Evolutionary conservation across 805 yeast genomes (phyloP).

Genomic region (Wickerhamiella occidentalis): DNA sequence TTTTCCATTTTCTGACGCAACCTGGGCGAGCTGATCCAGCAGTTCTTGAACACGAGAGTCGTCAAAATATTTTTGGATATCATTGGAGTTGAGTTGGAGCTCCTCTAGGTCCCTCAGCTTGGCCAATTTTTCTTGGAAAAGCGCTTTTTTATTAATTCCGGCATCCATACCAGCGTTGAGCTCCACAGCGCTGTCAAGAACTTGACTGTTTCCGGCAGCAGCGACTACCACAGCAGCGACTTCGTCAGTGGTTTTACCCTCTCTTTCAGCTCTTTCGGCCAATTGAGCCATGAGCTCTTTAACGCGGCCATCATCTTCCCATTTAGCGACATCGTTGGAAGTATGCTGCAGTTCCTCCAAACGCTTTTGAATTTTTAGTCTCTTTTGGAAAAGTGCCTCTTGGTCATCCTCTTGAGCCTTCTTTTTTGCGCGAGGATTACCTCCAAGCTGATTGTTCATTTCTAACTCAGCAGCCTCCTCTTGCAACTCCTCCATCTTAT

Average conservation of each 20-base stretch:
- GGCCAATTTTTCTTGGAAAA: slow-evolving; percentile 22
- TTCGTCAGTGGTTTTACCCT: slow-evolving; percentile 7
- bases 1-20: slow-evolving; percentile 12
- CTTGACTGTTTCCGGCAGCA: slow-evolving; percentile 1
- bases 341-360: slow-evolving; percentile 55
- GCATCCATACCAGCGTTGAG: slow-evolving; percentile 49
- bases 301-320: slow-evolving; percentile 14
- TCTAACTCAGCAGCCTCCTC: slow-evolving; percentile 77
- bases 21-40: slow-evolving; percentile 16
- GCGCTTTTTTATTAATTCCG: neutral
- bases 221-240: slow-evolving; percentile 7
- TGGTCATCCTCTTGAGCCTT: slow-evolving; percentile 5
- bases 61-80: slow-evolving; percentile 37
- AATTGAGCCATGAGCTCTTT: slow-evolving; percentile 14
- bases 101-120: slow-evolving; percentile 59
- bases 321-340: slow-evolving; percentile 51
- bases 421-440: neutral
- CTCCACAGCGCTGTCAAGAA: slow-evolving; percentile 34
- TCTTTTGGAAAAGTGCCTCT: slow-evolving; percentile 11
- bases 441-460: slow-evolving; percentile 28
- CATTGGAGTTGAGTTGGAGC: slow-evolving; percentile 54
- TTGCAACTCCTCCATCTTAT: slow-evolving; percentile 75
- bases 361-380: slow-evolving; percentile 46
- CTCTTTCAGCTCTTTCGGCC: neutral
- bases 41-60: slow-evolving; percentile 16